These are phyloP conservation scores for Fomitopsis pulvina DNA, from an alignment of 768 basidiomycete genomes.

Conservation along the genomic window DNA sequence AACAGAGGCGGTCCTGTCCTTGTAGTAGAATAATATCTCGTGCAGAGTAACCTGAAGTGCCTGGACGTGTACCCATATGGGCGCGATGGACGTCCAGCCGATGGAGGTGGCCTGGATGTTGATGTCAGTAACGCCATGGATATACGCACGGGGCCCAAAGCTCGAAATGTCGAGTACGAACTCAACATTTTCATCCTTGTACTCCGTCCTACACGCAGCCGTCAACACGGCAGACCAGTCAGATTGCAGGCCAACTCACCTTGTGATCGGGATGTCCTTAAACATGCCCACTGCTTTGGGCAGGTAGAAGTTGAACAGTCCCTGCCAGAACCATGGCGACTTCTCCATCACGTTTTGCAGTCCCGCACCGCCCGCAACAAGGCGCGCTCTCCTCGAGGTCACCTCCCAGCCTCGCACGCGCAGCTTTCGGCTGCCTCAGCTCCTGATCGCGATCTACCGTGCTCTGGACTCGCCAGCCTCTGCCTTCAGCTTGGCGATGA, in stretches of 20 bases:
- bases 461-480: constrained; percentile 36
- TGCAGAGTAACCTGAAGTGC: constrained; percentile 56
- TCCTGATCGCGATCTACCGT: constrained; percentile 46
- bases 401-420: constrained; percentile 39
- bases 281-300: constrained; percentile 48
- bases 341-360: constrained; percentile 52
- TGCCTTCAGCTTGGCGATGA: constrained; percentile 37
- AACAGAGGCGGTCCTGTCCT: constrained; percentile 48
- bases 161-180: constrained; percentile 69
- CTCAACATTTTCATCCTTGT: constrained; percentile 59
- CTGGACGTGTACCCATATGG: constrained; percentile 59
- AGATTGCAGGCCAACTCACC: constrained; percentile 31
- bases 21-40: constrained; percentile 71
- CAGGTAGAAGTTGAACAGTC: constrained; percentile 73
- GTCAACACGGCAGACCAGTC: background rate
- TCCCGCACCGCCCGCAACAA: constrained; percentile 33
- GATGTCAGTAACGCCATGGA: constrained; percentile 63
- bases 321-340: constrained; percentile 74
- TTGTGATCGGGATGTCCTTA: constrained; percentile 63
- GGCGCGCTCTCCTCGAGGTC: constrained; percentile 42
- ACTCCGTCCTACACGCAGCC: constrained; percentile 49
- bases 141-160: constrained; percentile 61
- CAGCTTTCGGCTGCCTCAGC: constrained; percentile 36
- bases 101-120: constrained; percentile 41
- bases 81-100: constrained; percentile 38